phyloP scores from a whole-genome alignment of 1,139 yeast species.

The Williopsis jadinii region DNA sequence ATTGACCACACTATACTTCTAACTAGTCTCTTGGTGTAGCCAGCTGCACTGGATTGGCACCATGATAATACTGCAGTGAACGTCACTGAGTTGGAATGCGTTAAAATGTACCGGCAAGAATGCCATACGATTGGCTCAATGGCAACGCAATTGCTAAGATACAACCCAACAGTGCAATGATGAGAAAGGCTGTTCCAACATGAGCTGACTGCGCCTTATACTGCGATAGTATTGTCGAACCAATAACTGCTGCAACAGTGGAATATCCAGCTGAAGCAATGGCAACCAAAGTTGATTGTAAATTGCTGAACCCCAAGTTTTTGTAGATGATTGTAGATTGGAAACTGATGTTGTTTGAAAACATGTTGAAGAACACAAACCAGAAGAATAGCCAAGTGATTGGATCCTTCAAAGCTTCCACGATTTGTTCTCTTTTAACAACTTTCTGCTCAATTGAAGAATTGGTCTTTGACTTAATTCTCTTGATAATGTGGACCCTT shows the following conservation, averaged over 20 bases:
- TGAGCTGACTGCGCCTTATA: slow-evolving; percentile 18
- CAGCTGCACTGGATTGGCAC: slow-evolving; percentile 24
- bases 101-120: slow-evolving; percentile 25
- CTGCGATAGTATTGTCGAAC: slow-evolving; percentile 11
- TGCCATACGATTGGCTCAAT: slow-evolving; percentile 24
- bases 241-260: slow-evolving; percentile 16
- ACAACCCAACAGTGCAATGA: slow-evolving; percentile 26
- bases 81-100: slow-evolving; percentile 15
- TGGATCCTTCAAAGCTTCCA: slow-evolving; percentile 36
- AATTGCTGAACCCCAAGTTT: slow-evolving; percentile 27
- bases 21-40: slow-evolving; percentile 24
- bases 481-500: slow-evolving; percentile 42
- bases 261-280: slow-evolving; percentile 31
- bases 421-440: slow-evolving; percentile 47
- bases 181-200: slow-evolving; percentile 14
- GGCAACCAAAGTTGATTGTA: slow-evolving; percentile 23
- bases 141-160: slow-evolving; percentile 26
- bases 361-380: slow-evolving; percentile 31
- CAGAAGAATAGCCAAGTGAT: slow-evolving; percentile 44
- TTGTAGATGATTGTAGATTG: slow-evolving; percentile 35
- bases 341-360: slow-evolving; percentile 35
- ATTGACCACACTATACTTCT: slow-evolving; percentile 22
- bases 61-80: slow-evolving; percentile 21
- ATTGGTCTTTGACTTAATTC: slow-evolving; percentile 47
- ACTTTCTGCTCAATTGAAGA: slow-evolving; percentile 30